Percentiles rank a stretch among this genome's conserved stretches.
phyloP scores from a whole-genome alignment of 176 grass and related monocot genomes.

The Oryza brachyantha region DNA sequence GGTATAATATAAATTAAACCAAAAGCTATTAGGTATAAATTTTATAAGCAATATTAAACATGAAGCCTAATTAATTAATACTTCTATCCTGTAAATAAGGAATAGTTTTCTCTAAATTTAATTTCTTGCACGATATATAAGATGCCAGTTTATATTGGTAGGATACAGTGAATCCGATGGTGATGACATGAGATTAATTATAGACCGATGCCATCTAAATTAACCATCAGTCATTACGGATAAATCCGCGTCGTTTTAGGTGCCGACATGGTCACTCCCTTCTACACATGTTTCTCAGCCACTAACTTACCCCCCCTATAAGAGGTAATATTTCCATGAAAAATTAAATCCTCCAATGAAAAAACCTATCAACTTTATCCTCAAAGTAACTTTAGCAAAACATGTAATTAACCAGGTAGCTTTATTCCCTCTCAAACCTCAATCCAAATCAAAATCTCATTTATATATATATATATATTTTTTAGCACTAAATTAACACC shows the following conservation, averaged over 20 bases:
- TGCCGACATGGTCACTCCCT: neutral
- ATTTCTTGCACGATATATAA: neutral
- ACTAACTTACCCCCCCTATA: neutral
- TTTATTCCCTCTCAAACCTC: neutral
- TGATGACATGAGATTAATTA: neutral
- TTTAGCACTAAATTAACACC: no score
- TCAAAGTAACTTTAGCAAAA: neutral
- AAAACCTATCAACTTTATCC: neutral
- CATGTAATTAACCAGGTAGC: neutral
- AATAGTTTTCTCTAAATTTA: neutral
- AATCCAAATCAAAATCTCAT: no score
- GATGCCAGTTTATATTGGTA: neutral
- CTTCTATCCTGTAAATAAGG: neutral
- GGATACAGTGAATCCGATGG: neutral
- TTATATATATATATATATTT: no score
- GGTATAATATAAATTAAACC: neutral
- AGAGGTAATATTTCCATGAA: neutral
- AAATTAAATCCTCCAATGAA: neutral
- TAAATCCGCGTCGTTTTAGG: neutral
- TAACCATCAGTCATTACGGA: neutral
- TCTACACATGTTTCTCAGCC: neutral
- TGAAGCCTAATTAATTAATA: neutral
- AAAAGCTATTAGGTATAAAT: no score
- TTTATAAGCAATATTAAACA: neutral
- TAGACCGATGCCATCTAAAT: neutral